Base-by-base conservation (phyloP, 768 basidiomycete species). In the Xerocomus spinulosus region DNA sequence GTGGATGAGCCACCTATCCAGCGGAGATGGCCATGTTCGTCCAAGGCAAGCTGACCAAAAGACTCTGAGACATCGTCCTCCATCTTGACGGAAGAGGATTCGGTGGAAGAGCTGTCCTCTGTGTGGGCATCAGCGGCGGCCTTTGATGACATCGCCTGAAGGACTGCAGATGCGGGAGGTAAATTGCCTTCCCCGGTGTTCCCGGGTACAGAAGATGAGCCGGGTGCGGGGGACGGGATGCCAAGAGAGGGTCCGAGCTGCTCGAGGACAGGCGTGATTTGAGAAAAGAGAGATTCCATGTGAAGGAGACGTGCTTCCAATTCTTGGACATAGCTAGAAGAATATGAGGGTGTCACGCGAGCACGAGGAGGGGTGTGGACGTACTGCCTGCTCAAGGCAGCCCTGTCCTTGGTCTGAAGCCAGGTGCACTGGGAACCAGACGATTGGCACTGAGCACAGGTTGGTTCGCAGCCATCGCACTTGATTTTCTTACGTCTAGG, bases 1-100 rank as follows among this genome's bases (percentile, higher is more conserved):
- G 89, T 89, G 14, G 89, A 92, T 5, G 91, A 92, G 44, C 89
- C 87, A 34, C 90, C 90, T 57, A 92, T 92, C 90, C 90, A 92
- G 50, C 89, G 81, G 78, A 88, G 82, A 66, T 91, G 88, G 26
- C 90, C 90, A 55, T 91, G 85, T 62, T 92, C 91, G 58, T 92
- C 90, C 33, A 92, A 74, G 23, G 91, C 88, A 44, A 92, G 78
- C 63, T 92, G 89, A 17, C 89, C 91, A 60, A 92, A 85, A 14
- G 86, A 83, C 64, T 92, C 89, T 60, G 80, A 82, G 57, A 92
- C 77, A 68, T 90, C 89, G 55, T 88, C 86, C 60, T 73, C 72
- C 48, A 68, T 67, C 60, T 70, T 71, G 54, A 67, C 52, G 35
- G 56, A 54, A 25, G 68, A 53, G 9, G 66, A 67, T 25, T 67